A percentile compares a stretch with the other conserved stretches of the same genome.
Conservation (phyloP, 148 eudicot species). For the Silene latifolia region DNA sequence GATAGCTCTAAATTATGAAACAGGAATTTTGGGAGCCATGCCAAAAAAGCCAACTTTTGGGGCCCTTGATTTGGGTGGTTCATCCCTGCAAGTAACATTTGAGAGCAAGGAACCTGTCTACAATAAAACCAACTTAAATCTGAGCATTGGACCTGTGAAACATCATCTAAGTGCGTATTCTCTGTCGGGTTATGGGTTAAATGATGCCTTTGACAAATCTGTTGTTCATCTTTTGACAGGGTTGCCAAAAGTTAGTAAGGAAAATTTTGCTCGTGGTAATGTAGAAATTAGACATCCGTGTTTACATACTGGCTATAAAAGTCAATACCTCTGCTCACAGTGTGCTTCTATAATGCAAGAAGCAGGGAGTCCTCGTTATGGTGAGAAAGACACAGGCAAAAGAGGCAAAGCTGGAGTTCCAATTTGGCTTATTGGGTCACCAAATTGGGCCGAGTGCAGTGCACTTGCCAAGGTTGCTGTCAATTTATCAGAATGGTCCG, state of each 20-base stretch:
- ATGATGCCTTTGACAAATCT: slow-evolving; percentile 97
- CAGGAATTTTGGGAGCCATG: slow-evolving; percentile 55
- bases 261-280: slow-evolving; percentile 53
- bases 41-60: slow-evolving; percentile 83
- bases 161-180: slow-evolving; percentile 97
- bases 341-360: slow-evolving; percentile 54
- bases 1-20: slow-evolving; percentile 92
- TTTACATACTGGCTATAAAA: slow-evolving; percentile 78
- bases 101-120: slow-evolving; percentile 56
- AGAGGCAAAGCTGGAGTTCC: slow-evolving; percentile 56
- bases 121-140: slow-evolving; percentile 69
- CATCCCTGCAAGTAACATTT: slow-evolving; percentile 95
- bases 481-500: slow-evolving; percentile 91
- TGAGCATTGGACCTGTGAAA: slow-evolving; percentile 82
- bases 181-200: slow-evolving; percentile 87
- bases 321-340: slow-evolving; percentile 62
- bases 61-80: slow-evolving; percentile 97
- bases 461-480: slow-evolving; percentile 75
- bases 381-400: slow-evolving; percentile 34
- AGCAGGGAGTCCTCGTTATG: slow-evolving; percentile 43
- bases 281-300: slow-evolving; percentile 84
- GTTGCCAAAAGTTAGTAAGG: slow-evolving; percentile 45
- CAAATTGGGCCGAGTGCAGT: slow-evolving; percentile 88
- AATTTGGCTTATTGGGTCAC: slow-evolving; percentile 69
- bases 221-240: slow-evolving; percentile 67